phyloP scores from a whole-genome alignment of 345 rosid genomes.

The Populus nigra region DNA sequence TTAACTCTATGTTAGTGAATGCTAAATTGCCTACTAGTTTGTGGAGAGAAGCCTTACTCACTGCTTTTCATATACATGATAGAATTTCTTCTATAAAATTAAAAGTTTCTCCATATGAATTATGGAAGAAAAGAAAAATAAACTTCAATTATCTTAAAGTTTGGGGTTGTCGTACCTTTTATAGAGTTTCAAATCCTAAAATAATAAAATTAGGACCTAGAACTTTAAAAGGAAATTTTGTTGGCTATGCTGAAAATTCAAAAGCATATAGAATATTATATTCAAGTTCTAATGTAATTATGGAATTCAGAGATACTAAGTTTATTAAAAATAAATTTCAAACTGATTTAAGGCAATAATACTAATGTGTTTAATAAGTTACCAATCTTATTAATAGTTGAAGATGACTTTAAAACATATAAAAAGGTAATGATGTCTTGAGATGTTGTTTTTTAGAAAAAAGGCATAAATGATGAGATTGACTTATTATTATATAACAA shows the following conservation, averaged over 20 bases:
- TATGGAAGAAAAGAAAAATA: background rate
- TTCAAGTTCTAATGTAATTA: background rate
- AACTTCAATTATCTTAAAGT: background rate
- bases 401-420: conserved; percentile 1
- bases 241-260: background rate
- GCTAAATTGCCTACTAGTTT: background rate
- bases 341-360: background rate
- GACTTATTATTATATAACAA: too few species aligned
- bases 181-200: background rate
- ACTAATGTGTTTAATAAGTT: background rate
- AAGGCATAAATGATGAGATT: background rate
- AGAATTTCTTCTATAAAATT: background rate
- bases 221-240: background rate
- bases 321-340: background rate
- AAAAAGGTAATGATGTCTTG: background rate
- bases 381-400: background rate
- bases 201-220: background rate
- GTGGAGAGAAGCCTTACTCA: too few species aligned
- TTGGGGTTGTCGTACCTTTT: background rate
- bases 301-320: background rate
- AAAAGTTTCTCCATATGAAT: background rate
- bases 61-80: too few species aligned
- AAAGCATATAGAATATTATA: background rate
- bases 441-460: background rate
- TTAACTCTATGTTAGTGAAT: background rate